Conservation (phyloP, 2,329 filamentous ascomycete species). For the Fusarium decemcellulare region DNA sequence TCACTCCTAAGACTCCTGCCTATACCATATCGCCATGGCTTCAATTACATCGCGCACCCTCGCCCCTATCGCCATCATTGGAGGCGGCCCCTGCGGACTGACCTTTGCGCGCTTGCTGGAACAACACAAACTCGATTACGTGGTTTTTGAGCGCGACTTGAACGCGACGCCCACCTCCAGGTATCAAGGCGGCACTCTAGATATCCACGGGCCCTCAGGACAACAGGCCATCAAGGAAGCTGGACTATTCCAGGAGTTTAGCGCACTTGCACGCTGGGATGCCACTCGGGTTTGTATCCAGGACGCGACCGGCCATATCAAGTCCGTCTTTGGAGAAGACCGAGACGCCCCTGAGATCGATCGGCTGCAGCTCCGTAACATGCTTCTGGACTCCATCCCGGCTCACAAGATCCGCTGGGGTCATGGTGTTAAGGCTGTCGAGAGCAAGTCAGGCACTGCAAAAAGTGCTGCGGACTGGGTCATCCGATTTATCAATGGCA, state of each 20-base stretch:
- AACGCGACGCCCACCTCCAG: constrained; percentile 45
- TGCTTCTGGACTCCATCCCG: constrained; percentile 52
- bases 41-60: not conserved
- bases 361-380: constrained; percentile 50
- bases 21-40: not conserved
- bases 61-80: constrained; percentile 61
- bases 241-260: constrained; percentile 63
- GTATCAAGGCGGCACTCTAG: constrained; percentile 63
- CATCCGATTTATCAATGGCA: constrained; percentile 10
- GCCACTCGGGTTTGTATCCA: constrained; percentile 45
- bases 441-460: not conserved
- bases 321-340: constrained; percentile 40
- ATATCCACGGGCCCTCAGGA: constrained; percentile 65
- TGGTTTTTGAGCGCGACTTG: constrained; percentile 60
- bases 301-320: constrained; percentile 45
- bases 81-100: constrained; percentile 58
- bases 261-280: constrained; percentile 46
- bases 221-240: constrained; percentile 64
- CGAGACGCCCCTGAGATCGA: constrained; percentile 56
- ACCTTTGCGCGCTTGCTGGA: constrained; percentile 64
- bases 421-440: constrained; percentile 6
- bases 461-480: not conserved
- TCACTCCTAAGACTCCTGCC: not conserved
- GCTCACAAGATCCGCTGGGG: constrained; percentile 55
- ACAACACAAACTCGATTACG: constrained; percentile 57